Percentiles rank a stretch among this genome's conserved stretches.
Conservation (phyloP, 345 rosid species). For the Gossypium thurberi region DNA sequence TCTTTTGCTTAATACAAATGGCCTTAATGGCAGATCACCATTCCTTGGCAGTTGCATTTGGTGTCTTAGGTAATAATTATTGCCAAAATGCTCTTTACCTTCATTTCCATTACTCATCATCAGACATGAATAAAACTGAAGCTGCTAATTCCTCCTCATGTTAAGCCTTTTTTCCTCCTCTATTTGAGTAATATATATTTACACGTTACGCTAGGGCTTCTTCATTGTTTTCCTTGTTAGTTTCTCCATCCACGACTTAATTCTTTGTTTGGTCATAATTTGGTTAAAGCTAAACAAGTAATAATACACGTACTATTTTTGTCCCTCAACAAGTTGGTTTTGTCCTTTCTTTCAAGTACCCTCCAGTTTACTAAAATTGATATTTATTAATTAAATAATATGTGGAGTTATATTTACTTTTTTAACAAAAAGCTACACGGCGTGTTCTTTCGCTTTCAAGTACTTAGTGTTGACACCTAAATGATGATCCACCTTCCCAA, state of each 20-base stretch:
- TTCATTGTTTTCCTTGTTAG: background rate
- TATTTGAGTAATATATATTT: background rate
- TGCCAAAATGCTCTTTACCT: background rate
- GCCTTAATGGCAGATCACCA: constrained; percentile 29
- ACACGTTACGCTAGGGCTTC: background rate
- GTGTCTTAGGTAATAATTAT: constrained; percentile 53
- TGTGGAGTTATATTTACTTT: background rate
- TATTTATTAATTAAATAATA: background rate
- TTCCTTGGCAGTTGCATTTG: constrained; percentile 41
- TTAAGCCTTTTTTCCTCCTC: too few species aligned
- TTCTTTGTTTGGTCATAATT: too few species aligned
- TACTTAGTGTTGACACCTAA: background rate
- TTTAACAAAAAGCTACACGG: background rate
- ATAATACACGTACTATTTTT: background rate
- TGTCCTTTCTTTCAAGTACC: background rate
- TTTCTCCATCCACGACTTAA: background rate
- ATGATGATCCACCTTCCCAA: constrained; percentile 12
- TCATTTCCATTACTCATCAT: background rate
- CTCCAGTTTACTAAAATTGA: background rate
- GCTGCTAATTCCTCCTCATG: background rate
- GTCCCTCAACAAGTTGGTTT: background rate
- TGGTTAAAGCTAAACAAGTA: too few species aligned
- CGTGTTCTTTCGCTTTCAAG: background rate
- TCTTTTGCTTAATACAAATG: constrained; percentile 22
- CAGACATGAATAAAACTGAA: background rate